Evolutionary conservation across 2,329 filamentous ascomycete species (phyloP).

Genomic region (Parastagonospora nodorum): DNA sequence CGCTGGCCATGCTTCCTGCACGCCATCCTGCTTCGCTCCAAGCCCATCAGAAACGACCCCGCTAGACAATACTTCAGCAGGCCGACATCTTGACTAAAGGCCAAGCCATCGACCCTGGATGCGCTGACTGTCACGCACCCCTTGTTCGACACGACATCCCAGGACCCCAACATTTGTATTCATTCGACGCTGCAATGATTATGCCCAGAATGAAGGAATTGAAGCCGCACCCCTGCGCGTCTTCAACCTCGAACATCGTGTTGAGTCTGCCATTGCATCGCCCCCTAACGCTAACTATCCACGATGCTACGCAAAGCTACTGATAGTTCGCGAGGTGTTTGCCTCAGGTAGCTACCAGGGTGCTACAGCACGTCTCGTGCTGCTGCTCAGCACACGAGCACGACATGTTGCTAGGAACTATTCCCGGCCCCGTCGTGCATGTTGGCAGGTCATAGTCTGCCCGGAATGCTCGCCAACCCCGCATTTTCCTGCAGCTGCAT

Average conservation of each 20-base stretch:
- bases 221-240: slow-evolving; percentile 12
- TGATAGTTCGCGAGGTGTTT: slow-evolving; percentile 10
- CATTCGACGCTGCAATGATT: slow-evolving; percentile 4
- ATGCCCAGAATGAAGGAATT: no score
- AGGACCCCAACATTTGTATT: slow-evolving; percentile 19
- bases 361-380: slow-evolving; percentile 22
- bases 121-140: slow-evolving; percentile 40
- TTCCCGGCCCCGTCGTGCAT: slow-evolving; percentile 18
- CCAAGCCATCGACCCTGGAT: slow-evolving; percentile 21
- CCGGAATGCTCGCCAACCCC: slow-evolving; percentile 38
- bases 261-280: not conserved
- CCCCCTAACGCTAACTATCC: slow-evolving; percentile 36
- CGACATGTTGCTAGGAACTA: slow-evolving; percentile 22
- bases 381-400: slow-evolving; percentile 27
- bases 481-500: slow-evolving; percentile 40
- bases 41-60: slow-evolving; percentile 36
- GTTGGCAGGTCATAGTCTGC: slow-evolving; percentile 18
- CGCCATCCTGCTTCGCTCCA: slow-evolving; percentile 45
- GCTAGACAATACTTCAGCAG: slow-evolving; percentile 27
- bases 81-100: slow-evolving; percentile 19
- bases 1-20: slow-evolving; percentile 36
- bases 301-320: slow-evolving; percentile 7
- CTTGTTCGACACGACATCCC: slow-evolving; percentile 23
- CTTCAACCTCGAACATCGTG: slow-evolving; percentile 19
- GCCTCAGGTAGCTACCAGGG: slow-evolving; percentile 11